These are phyloP conservation scores for Calonectria ilicicola DNA, from an alignment of 2,329 filamentous ascomycete species.

Conservation along the genomic window DNA sequence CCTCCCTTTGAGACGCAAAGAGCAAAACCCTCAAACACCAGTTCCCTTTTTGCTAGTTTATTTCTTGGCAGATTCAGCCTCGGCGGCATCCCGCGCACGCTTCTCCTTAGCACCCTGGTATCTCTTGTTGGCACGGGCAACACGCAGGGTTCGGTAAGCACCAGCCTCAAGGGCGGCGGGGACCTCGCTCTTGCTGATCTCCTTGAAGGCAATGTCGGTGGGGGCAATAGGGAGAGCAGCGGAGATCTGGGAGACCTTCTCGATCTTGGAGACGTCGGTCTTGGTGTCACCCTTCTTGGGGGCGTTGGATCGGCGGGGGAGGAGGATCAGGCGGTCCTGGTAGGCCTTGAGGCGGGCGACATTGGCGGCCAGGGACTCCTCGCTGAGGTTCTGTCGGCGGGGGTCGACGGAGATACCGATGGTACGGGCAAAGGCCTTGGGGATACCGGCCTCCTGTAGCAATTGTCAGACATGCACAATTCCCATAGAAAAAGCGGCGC, in stretches of 20 bases:
- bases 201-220: slow-evolving; percentile 72
- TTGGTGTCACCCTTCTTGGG: slow-evolving; percentile 94
- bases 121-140: slow-evolving; percentile 85
- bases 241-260: slow-evolving; percentile 61
- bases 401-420: slow-evolving; percentile 97
- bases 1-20: slow-evolving; percentile 54
- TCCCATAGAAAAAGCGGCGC: not conserved
- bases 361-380: slow-evolving; percentile 94
- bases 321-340: slow-evolving; percentile 95
- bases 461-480: slow-evolving; percentile 48
- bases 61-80: slow-evolving; percentile 89
- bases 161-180: slow-evolving; percentile 81
- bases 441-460: slow-evolving; percentile 88
- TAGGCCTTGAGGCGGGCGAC: slow-evolving; percentile 98
- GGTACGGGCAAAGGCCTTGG: slow-evolving; percentile 93
- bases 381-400: slow-evolving; percentile 96
- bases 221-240: slow-evolving; percentile 79
- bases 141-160: slow-evolving; percentile 88
- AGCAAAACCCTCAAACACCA: slow-evolving; percentile 58
- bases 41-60: slow-evolving; percentile 65
- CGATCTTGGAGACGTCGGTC: slow-evolving; percentile 79
- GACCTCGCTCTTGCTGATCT: slow-evolving; percentile 86
- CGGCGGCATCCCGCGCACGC: slow-evolving; percentile 88
- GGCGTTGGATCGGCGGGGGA: slow-evolving; percentile 94
- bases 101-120: slow-evolving; percentile 89